Evolutionary conservation across 371 early-diverging fungal species (phyloP), one percentile per base, ranked within the genome.

Genomic region (Actinomortierella wolfii): DNA sequence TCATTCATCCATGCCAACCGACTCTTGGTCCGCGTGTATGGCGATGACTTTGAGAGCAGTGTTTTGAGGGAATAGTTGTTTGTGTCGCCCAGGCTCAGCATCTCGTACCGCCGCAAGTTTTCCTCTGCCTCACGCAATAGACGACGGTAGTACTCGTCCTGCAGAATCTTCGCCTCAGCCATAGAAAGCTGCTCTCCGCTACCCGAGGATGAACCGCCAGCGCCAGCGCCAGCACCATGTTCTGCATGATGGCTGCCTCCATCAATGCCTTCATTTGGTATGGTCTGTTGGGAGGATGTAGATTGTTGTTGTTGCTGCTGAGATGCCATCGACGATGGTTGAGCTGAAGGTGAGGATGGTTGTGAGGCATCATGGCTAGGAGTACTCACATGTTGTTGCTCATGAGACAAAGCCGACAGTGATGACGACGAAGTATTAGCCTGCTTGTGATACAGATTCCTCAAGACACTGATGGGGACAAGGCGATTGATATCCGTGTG

Each of bases 91-190:
- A 86, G 60, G 0, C 86, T 84, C 18, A 86, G 64, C 45, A 69
- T 71, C 57, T 86, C 83, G 54, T 81, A 86, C 11, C 86, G 76
- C 6, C 65, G 50, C 47, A 86, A 47, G 26, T 78, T 76, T 8
- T 84, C 86, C 21, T 80, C 78, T 4, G 86, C 84, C 49, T 86
- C 83, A 1, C 67, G 67, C n/a, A 86, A 41, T 45, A 86, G 57
- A 40, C 76, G 64, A 1, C 78, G 68, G 43, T 82, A 81, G 21
- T 84, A 65, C 7, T 75, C 69, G 15, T 84, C 79, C 41, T 73
- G 73, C 67, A 73, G 58, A 4, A 56, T 21, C 42, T 50, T 57
- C 1, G 73, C 73, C 17, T 62, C 63, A 7, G 63, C 67, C 11
- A 66, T 41, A 4, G 73, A 73, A 5, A 62, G 58, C 8, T 51